A percentile compares a stretch with the other conserved stretches of the same genome.
Conservation (phyloP, 192 early-diverging fungal genomes). For the Linnemannia exigua region DNA sequence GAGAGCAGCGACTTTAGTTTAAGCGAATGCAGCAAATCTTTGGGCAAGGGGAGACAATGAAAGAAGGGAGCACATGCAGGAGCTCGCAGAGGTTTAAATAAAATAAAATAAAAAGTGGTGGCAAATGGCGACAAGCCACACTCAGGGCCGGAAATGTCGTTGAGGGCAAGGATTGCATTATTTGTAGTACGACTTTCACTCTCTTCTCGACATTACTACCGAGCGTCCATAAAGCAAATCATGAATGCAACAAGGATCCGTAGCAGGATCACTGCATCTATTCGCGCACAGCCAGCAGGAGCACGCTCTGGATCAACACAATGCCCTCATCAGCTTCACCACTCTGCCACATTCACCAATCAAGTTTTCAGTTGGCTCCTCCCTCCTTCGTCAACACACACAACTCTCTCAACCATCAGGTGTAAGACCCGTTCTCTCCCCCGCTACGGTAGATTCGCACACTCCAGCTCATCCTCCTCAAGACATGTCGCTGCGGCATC, state of each 20-base stretch:
- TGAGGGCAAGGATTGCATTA: background rate
- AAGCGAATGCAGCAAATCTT: background rate
- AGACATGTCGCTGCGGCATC: background rate
- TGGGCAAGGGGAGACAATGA: background rate
- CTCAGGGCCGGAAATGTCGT: background rate
- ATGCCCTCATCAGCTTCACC: background rate
- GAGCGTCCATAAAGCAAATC: background rate
- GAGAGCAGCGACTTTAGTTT: background rate
- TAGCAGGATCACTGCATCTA: background rate
- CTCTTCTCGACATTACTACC: background rate
- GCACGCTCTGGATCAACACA: background rate
- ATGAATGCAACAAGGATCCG: conserved; percentile 39
- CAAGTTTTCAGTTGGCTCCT: conserved; percentile 2
- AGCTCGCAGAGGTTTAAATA: too few species aligned
- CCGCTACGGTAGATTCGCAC: background rate
- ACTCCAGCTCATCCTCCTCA: background rate
- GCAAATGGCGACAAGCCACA: conserved; percentile 35
- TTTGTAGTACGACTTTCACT: background rate
- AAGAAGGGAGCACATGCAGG: background rate
- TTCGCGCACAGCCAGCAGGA: background rate
- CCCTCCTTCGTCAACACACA: background rate
- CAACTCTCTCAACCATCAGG: background rate
- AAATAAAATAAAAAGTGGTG: conserved; percentile 15
- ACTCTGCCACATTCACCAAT: background rate
- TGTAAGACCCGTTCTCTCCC: background rate